Percentiles rank a stretch among this genome's conserved stretches.
phyloP scores from a whole-genome alignment of 1,284 basidiomycete genomes.

The Apiotrichum domesticum region DNA sequence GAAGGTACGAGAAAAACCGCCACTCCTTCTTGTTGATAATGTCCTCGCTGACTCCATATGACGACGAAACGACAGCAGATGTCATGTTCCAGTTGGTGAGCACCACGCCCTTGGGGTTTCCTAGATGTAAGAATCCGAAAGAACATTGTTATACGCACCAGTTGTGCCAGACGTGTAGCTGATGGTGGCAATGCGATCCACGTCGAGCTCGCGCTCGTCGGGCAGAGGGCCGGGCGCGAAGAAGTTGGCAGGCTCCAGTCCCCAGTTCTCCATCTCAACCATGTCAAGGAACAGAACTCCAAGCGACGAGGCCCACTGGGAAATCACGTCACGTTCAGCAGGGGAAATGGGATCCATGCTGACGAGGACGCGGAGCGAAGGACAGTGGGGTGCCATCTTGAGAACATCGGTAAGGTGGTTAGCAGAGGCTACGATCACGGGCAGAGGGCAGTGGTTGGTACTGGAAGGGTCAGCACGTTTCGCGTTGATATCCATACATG shows the following conservation, averaged over 20 bases:
- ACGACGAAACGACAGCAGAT: slow-evolving; percentile 58
- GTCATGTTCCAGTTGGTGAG: slow-evolving; percentile 73
- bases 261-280: slow-evolving; percentile 56
- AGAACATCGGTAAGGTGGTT: slow-evolving; percentile 71
- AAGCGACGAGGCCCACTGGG: slow-evolving; percentile 65
- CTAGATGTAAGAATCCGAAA: too few species aligned
- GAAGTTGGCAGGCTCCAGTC: slow-evolving; percentile 21
- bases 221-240: slow-evolving; percentile 34
- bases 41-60: slow-evolving; percentile 50
- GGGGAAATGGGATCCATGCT: slow-evolving; percentile 40
- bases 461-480: slow-evolving; percentile 46
- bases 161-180: slow-evolving; percentile 47
- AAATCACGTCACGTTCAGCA: slow-evolving; percentile 54
- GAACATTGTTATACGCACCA: slow-evolving; percentile 12
- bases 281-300: slow-evolving; percentile 63
- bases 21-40: slow-evolving; percentile 44
- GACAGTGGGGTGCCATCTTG: slow-evolving; percentile 59
- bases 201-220: slow-evolving; percentile 39
- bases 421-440: slow-evolving; percentile 66
- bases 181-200: slow-evolving; percentile 38
- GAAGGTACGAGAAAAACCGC: slow-evolving; percentile 56
- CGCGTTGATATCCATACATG: slow-evolving; percentile 21
- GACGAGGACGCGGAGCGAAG: slow-evolving; percentile 58
- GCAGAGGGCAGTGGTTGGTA: slow-evolving; percentile 74
- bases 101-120: slow-evolving; percentile 59